Conservation (phyloP, 345 rosid genomes). For the Ceriops tagal region DNA sequence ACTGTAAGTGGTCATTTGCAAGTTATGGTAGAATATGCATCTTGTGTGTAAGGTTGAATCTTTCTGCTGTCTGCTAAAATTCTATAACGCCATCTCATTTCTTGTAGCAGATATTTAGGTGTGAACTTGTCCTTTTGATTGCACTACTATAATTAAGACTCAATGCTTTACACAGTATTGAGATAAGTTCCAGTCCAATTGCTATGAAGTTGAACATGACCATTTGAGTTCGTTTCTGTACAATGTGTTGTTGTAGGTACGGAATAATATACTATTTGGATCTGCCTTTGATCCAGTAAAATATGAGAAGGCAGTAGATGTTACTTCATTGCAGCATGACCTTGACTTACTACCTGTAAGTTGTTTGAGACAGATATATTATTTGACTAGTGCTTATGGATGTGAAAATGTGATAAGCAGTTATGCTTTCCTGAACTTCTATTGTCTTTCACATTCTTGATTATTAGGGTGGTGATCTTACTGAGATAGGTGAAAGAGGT, state of each 20-base stretch:
- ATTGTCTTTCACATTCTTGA: constrained; percentile 24
- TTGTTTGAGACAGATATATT: constrained; percentile 14
- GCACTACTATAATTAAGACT: not conserved
- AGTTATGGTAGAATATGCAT: not conserved
- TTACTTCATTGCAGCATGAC: constrained; percentile 87
- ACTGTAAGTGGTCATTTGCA: constrained; percentile 53
- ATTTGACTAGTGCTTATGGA: constrained; percentile 13
- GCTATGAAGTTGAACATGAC: constrained; percentile 9
- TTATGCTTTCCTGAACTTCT: constrained; percentile 17
- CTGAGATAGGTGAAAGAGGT: constrained; percentile 99
- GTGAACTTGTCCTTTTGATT: not conserved
- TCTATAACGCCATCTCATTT: not conserved
- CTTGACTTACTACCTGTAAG: constrained; percentile 91
- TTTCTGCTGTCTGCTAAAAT: too few relatives aligned
- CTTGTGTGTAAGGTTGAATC: too few relatives aligned
- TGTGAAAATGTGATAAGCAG: constrained; percentile 1
- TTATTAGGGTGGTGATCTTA: constrained; percentile 93
- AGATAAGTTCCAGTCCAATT: not conserved
- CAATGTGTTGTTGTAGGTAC: constrained; percentile 50
- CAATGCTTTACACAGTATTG: not conserved
- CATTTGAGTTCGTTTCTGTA: constrained; percentile 12
- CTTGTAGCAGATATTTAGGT: too few relatives aligned
- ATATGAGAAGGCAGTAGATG: constrained; percentile 81
- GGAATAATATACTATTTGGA: constrained; percentile 90
- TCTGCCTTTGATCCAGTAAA: constrained; percentile 70